Evolutionary conservation across 441 rosid species (phyloP), one percentile per base, ranked within the genome.

Genomic region (Mallotus repandus): DNA sequence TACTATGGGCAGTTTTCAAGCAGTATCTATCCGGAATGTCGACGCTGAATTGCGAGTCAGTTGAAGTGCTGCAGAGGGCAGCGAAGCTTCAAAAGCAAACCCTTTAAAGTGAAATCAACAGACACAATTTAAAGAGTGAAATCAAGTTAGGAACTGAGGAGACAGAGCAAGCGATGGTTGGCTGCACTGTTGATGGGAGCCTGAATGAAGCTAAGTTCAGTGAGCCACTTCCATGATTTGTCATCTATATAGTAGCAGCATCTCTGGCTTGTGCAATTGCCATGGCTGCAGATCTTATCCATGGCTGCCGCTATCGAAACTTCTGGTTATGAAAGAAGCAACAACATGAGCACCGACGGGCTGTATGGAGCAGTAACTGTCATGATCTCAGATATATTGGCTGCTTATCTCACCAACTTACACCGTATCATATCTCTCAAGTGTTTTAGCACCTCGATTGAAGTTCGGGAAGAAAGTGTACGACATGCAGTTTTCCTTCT

Each of bases 151-250:
- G 4, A 15, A 16, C 29, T 9, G 22, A 56, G 65, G n/a, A 64
- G 18, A 63, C 11, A 61, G 48, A 0, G 38, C 5, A 67, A 68
- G 32, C 1, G 68, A 84, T 66, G 85, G 82, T 71, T 5, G 97
- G 97, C 48, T 94, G 98, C 81, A 74, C 80, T 77, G 54, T 74
- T 10, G 84, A 86, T 43, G 98, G 97, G 4, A 74, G 78, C 82
- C 84, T 94, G 61, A 84, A 87, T 68, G 88, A 85, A 69, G 78
- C 80, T 46, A 84, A 83, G 69, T 90, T 85, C 86, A 81, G 87
- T 52, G 82, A 84, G 73, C 97, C 97, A 38, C 76, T 90, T 72
- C 97, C 97, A 18, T 89, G 91, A 86, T 92, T 94, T 60, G 90
- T 87, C 69, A 66, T 84, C 81, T 85, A 84, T 65, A 77, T 86